phyloP scores from a whole-genome alignment of 805 yeast species.

The Cyberlindnera galapagoensis region DNA sequence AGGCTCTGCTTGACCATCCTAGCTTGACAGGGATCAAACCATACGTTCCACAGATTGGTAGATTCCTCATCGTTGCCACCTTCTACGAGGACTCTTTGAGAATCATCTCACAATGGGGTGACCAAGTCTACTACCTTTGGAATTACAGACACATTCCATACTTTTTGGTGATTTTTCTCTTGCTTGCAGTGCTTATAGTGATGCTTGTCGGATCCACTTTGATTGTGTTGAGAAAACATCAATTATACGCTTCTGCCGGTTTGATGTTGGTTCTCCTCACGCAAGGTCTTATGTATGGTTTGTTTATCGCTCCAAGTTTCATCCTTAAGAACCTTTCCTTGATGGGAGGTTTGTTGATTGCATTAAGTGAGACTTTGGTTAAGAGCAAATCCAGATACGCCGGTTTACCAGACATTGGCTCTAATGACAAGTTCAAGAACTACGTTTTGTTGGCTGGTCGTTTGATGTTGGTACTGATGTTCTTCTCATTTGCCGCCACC shows the following conservation, averaged over 20 bases:
- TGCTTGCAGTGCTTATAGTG: conserved; percentile 52
- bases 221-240: conserved; percentile 61
- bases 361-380: conserved; percentile 79
- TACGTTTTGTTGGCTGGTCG: conserved; percentile 86
- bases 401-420: conserved; percentile 46
- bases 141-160: conserved; percentile 74
- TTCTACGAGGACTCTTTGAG: conserved; percentile 86
- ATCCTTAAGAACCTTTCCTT: conserved; percentile 84
- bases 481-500: conserved; percentile 76
- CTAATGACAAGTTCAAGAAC: conserved; percentile 61
- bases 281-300: conserved; percentile 87
- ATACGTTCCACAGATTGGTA: conserved; percentile 79
- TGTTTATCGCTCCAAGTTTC: conserved; percentile 73
- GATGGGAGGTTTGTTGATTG: conserved; percentile 86
- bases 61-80: conserved; percentile 88
- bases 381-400: conserved; percentile 56
- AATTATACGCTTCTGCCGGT: conserved; percentile 63
- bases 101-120: conserved; percentile 82
- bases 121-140: conserved; percentile 80
- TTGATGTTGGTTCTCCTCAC: conserved; percentile 64
- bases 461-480: conserved; percentile 74
- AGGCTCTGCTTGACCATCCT: conserved; percentile 45
- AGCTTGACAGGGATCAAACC: conserved; percentile 48
- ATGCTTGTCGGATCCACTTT: conserved; percentile 72
- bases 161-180: conserved; percentile 68